phyloP scores from a whole-genome alignment of 2,329 filamentous ascomycete genomes.

The Microdochium nivale region DNA sequence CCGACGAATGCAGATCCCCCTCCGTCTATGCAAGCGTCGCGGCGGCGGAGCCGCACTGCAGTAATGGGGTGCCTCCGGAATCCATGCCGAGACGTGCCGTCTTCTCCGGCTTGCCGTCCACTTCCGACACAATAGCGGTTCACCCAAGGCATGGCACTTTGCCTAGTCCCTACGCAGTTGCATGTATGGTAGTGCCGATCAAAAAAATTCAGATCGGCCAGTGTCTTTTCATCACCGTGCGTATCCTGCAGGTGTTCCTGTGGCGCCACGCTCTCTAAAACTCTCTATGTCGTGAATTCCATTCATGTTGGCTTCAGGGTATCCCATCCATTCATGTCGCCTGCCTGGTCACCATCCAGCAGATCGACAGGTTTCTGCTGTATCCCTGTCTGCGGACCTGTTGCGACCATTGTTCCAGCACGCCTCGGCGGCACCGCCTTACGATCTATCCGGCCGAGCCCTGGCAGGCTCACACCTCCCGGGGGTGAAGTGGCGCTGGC shows the following conservation, averaged over 20 bases:
- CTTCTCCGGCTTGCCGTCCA: too few species aligned
- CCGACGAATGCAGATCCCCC: too few species aligned
- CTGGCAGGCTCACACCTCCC: constrained; percentile 16
- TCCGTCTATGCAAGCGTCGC: too few species aligned
- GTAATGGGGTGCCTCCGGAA: too few species aligned
- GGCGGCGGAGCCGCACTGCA: too few species aligned
- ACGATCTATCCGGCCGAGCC: constrained; percentile 15
- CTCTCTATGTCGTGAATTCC: too few species aligned
- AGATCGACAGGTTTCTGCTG: constrained; percentile 33
- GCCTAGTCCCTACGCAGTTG: too few species aligned
- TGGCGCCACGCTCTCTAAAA: too few species aligned
- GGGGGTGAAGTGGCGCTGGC: constrained; percentile 4
- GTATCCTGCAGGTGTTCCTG: too few species aligned
- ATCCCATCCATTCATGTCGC: constrained; percentile 44
- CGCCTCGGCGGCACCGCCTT: constrained; percentile 17
- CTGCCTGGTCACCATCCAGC: constrained; percentile 33
- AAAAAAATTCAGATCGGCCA: too few species aligned
- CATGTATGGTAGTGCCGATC: too few species aligned
- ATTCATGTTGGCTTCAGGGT: constrained; percentile 38
- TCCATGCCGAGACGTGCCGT: too few species aligned
- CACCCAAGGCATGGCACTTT: background rate
- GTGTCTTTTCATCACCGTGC: background rate
- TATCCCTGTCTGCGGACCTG: constrained; percentile 20
- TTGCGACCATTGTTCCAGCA: constrained; percentile 13
- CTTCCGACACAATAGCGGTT: background rate